A percentile compares a stretch with the other conserved stretches of the same genome.
Conservation (phyloP, 2,329 filamentous ascomycete species). For the Atkinsonella texensis region DNA sequence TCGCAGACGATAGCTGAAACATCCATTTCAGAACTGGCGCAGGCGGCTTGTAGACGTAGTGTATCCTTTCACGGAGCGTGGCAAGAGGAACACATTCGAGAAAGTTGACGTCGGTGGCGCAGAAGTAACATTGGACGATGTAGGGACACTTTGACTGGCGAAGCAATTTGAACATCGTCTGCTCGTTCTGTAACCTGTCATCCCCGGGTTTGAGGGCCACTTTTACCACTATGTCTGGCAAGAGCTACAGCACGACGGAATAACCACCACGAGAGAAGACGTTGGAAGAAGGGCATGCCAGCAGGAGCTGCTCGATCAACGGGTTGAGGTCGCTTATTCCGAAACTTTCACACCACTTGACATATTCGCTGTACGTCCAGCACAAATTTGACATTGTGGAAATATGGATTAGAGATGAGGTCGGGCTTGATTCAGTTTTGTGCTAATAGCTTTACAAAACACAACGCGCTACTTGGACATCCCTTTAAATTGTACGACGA, state of each 20-base stretch:
- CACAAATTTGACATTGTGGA: background rate
- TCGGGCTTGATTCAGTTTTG: no score
- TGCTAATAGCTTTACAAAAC: no score
- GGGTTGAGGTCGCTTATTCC: slow-evolving; percentile 4
- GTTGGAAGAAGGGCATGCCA: slow-evolving; percentile 6
- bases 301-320: slow-evolving; percentile 7
- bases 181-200: slow-evolving; percentile 7
- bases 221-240: slow-evolving; percentile 10
- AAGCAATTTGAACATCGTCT: slow-evolving; percentile 9
- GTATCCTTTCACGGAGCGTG: slow-evolving; percentile 9
- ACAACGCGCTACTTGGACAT: no score
- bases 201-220: slow-evolving; percentile 10
- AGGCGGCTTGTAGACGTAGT: background rate
- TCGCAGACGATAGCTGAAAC: slow-evolving; percentile 8
- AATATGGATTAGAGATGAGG: background rate
- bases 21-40: slow-evolving; percentile 9
- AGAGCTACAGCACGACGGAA: slow-evolving; percentile 10
- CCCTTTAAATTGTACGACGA: no score
- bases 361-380: background rate
- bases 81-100: slow-evolving; percentile 8
- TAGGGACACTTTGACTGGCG: slow-evolving; percentile 5
- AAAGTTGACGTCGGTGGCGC: slow-evolving; percentile 9
- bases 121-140: slow-evolving; percentile 7
- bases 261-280: slow-evolving; percentile 10
- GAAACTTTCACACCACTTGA: background rate